Percentiles rank a stretch among this genome's conserved stretches.
Evolutionary conservation across 176 grass and related monocot species (phyloP).

Genomic region (Aegilops tauschii): DNA sequence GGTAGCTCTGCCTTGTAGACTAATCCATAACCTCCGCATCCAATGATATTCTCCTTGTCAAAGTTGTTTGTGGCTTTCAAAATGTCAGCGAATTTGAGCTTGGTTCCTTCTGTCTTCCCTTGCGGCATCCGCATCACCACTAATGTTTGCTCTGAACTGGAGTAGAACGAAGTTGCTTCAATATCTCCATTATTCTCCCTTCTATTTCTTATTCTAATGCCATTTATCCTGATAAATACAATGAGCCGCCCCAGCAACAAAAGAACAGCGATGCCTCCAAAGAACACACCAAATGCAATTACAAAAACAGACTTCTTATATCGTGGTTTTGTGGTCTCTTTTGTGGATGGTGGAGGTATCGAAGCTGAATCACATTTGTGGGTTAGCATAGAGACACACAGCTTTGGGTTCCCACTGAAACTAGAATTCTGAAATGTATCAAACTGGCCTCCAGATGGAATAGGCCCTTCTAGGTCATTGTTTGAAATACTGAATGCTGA

Average conservation of each 20-base stretch:
- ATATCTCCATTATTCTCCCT: neutral
- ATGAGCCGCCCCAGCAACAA: neutral
- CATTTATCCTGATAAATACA: too few species aligned
- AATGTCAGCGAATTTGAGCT: conserved; percentile 28
- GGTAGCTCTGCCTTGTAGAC: neutral
- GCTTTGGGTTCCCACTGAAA: neutral
- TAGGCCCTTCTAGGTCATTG: conserved; percentile 33
- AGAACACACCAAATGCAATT: conserved; percentile 1
- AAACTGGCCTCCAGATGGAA: conserved; percentile 28
- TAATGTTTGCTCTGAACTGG: neutral
- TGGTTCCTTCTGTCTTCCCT: too few species aligned
- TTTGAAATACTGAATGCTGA: conserved; percentile 17
- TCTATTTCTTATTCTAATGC: too few species aligned
- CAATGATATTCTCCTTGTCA: conserved; percentile 42
- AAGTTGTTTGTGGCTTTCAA: conserved; percentile 48
- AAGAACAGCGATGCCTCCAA: neutral
- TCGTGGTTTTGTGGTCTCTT: neutral
- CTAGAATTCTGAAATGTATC: conserved; percentile 1
- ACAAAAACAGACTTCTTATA: neutral
- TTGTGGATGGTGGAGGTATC: neutral
- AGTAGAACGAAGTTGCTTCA: too few species aligned
- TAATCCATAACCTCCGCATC: conserved; percentile 44
- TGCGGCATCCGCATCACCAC: neutral
- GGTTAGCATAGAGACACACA: neutral
- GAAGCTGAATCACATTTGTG: neutral